Conservation (phyloP, 345 rosid genomes). For the Lepidium africanum region DNA sequence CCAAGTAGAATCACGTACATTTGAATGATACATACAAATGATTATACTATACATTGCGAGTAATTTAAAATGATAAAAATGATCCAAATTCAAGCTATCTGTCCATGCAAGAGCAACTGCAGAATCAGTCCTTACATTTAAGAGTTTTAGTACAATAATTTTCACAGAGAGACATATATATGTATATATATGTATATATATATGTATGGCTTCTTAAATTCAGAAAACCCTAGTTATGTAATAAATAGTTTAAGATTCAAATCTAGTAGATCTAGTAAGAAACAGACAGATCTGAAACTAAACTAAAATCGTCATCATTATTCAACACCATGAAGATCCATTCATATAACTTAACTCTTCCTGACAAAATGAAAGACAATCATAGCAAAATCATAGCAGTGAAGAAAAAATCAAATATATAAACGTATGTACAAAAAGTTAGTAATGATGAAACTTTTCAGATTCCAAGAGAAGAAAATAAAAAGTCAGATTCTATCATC, state of each 20-base stretch:
- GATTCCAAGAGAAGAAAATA: not conserved
- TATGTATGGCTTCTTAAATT: not conserved
- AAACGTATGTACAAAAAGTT: slow-evolving; percentile 8
- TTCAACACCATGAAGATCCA: slow-evolving; percentile 15
- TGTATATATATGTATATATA: not conserved
- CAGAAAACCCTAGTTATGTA: slow-evolving; percentile 12
- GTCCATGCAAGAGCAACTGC: slow-evolving; percentile 11
- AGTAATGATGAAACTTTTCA: slow-evolving; percentile 48
- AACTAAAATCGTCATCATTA: slow-evolving; percentile 35
- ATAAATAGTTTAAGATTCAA: not conserved
- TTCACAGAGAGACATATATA: too few relatives aligned
- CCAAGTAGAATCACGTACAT: not conserved
- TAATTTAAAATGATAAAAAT: not conserved
- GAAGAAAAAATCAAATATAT: slow-evolving; percentile 6
- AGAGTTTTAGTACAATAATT: not conserved
- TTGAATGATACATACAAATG: not conserved
- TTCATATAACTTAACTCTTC: not conserved
- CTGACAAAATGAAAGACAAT: slow-evolving; percentile 19
- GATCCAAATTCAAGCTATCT: not conserved
- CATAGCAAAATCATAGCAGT: slow-evolving; percentile 28
- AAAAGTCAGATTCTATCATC: slow-evolving; percentile 53
- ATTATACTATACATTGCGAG: not conserved
- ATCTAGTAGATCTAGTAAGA: not conserved
- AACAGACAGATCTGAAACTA: slow-evolving; percentile 27
- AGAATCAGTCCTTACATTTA: not conserved